phyloP scores from a whole-genome alignment of 768 basidiomycete species.

The Boletellus sp. region DNA sequence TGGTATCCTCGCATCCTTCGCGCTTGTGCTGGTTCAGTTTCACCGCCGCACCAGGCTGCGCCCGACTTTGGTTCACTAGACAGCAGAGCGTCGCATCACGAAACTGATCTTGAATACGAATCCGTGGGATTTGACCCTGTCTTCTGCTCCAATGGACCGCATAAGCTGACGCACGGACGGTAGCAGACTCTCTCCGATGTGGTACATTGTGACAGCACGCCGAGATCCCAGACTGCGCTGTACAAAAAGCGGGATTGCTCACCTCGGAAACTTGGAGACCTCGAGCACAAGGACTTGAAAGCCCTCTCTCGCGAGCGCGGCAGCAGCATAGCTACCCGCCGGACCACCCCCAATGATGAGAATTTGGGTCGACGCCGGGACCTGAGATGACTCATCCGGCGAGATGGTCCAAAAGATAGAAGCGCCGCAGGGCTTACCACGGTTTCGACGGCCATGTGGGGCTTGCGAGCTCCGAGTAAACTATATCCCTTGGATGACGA shows the following conservation, averaged over 20 bases:
- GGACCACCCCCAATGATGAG: not conserved
- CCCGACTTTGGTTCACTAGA: not conserved
- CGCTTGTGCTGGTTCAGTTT: constrained; percentile 3
- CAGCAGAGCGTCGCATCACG: not conserved
- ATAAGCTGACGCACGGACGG: not conserved
- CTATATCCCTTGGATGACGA: no score
- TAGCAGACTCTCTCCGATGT: constrained; percentile 4
- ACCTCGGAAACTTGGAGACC: not conserved
- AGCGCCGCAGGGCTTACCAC: no score
- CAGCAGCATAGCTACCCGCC: not conserved
- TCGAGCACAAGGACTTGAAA: not conserved
- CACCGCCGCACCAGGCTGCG: not conserved
- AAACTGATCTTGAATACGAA: not conserved
- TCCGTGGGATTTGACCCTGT: not conserved
- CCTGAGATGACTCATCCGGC: not conserved
- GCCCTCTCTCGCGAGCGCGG: not conserved
- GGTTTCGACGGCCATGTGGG: no score
- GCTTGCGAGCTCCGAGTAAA: no score
- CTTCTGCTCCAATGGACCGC: not conserved
- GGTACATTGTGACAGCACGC: not conserved
- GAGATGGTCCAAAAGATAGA: no score
- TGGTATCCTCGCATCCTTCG: constrained; percentile 35
- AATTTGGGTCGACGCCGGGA: not conserved
- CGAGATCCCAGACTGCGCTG: not conserved
- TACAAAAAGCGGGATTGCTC: not conserved